Evolutionary conservation across 1,139 yeast species (phyloP), one percentile per base, ranked within the genome.

Genomic region (Eremothecium cymbalariae): DNA sequence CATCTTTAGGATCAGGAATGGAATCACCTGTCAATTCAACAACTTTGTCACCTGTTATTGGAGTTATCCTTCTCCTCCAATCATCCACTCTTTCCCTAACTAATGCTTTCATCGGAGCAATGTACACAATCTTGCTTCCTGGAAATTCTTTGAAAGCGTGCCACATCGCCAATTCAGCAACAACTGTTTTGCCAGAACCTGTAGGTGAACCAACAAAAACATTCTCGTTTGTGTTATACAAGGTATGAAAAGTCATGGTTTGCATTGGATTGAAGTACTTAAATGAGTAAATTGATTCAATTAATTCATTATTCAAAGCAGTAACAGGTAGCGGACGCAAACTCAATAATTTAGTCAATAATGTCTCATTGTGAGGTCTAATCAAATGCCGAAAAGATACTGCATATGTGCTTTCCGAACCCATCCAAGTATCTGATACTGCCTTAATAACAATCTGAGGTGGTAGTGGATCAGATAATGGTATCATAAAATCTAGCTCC

Each of bases 41-140:
- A 41, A 93, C 72, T 49, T 70, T 74, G 46, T 76, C 76, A 8
- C 66, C 70, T 0, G 90, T 76, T 22, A 67, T 65, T 11, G 71
- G 70, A 9, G 81, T 70, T 16, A 90, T 71, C 37, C 94, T 67
- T 30, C 63, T 68, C 25, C 81, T 67, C 98, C 98, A 93, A 53
- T 93, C 98, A 50, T 82, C 93, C 8, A 93, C 97, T 58, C 98
- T 72, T 62, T 93, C 98, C 43, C 96, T 69, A 2, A 93, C 98
- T 54, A 93, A 71, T 0, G 98, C 99, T 54, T 93, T 93, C 98
- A 93, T 93, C 3, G 99, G 99, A 0, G 98, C 98, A 62, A 93
- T 88, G 56, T 93, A 93, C 7, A 88, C 95, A 32, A 88, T 70
- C 50, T 88, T 88, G 1, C 90, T 78, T 0, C 77, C 78, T 0